A percentile compares a stretch with the other conserved stretches of the same genome.
These are phyloP conservation scores for Tillandsia leiboldiana DNA, from an alignment of 176 grass and related monocot species.

Conservation along the genomic window DNA sequence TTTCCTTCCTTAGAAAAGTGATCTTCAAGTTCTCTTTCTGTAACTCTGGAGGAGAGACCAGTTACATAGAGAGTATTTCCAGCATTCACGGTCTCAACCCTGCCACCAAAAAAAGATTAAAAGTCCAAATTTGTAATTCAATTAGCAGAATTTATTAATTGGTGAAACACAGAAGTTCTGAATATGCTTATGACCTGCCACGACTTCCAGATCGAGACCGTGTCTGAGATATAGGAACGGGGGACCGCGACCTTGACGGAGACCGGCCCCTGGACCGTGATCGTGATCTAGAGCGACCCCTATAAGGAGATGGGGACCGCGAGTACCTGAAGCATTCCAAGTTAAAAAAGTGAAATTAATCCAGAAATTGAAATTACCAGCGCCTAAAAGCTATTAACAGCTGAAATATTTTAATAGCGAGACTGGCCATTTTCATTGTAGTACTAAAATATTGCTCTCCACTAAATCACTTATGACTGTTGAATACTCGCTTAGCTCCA, in stretches of 20 bases:
- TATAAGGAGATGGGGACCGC: slow-evolving; percentile 56
- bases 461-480: no score
- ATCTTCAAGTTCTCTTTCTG: slow-evolving; percentile 52
- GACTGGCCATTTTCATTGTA: background rate
- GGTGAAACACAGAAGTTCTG: background rate
- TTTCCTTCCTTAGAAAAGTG: slow-evolving; percentile 64
- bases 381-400: background rate
- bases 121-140: background rate
- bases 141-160: background rate
- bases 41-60: slow-evolving; percentile 58
- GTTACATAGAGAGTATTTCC: slow-evolving; percentile 70
- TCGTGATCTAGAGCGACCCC: slow-evolving; percentile 43
- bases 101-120: slow-evolving; percentile 10
- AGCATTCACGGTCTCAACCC: slow-evolving; percentile 35
- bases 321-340: slow-evolving; percentile 28
- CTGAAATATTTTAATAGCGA: background rate
- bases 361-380: background rate
- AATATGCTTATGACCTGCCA: slow-evolving; percentile 33
- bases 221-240: slow-evolving; percentile 37
- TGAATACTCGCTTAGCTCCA: no score
- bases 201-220: slow-evolving; percentile 47
- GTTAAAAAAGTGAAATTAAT: background rate
- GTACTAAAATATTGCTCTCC: no score
- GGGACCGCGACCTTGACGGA: slow-evolving; percentile 37
- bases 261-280: slow-evolving; percentile 39